Evolutionary conservation across 495 filamentous ascomycete genomes (phyloP), one percentile per base, ranked within the genome.

Genomic region (Parathielavia hyrcaniae): DNA sequence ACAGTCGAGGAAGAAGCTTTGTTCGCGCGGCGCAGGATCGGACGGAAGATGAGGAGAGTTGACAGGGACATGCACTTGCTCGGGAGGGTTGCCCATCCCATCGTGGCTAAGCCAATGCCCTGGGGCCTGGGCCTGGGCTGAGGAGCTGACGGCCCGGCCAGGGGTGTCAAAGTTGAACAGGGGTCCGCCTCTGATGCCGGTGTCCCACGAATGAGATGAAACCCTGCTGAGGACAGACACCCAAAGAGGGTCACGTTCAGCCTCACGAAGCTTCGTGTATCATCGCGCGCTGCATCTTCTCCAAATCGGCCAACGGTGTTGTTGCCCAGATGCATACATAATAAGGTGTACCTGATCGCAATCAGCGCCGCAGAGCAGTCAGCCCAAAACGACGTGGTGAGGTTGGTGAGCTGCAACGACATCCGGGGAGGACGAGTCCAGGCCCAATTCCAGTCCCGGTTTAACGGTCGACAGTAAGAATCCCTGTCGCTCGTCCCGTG

Each of bases 401-500:
- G 6, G 4, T 10, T 1, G 13, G 16, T n/a, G 32, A 35, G 47
- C 32, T 30, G 20, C n/a, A n/a, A 26, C 23, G 32, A 34, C 20
- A 10, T n/a, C 44, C 12, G 44, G 12, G 14, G 7, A 13, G 13
- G 39, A n/a, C n/a, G n/a, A n/a, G 20, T 13, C 7, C 10, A 16
- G 14, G 16, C 30, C 4, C 26, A 6, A 22, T 13, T n/a, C 32
- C 48, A 50, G 11, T 22, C 32, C 48, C 22, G 48, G 17, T 38
- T 32, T 22, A 12, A 50, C 48, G 26, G 34, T 38, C 22, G 47
- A n/a, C n/a, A n/a, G n/a, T n/a, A n/a, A n/a, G n/a, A 22, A 52
- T 52, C 50, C 50, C 40, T 51, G 26, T 51, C 49, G 30, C n/a
- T n/a, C 50, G 11, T 53, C 36, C 50, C 40, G 16, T 36, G 47